phyloP scores from a whole-genome alignment of 371 early-diverging fungal genomes.

The Capniomyces stellatus region DNA sequence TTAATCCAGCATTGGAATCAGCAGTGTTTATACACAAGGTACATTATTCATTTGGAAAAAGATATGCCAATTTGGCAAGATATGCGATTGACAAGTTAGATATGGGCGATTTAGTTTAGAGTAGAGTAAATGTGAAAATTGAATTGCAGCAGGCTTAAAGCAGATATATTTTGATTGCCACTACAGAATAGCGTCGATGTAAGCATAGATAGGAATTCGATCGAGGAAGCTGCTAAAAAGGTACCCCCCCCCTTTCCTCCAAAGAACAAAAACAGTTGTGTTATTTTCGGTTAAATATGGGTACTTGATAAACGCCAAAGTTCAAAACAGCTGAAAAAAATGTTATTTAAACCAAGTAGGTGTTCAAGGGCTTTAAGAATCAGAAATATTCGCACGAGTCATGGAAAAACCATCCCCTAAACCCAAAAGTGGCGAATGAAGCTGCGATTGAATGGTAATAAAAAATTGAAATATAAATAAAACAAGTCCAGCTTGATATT shows the following conservation, averaged over 20 bases:
- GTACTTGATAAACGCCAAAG: background rate
- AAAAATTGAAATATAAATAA: background rate
- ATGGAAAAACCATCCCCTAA: slow-evolving; percentile 55
- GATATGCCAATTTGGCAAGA: background rate
- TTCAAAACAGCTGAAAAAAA: background rate
- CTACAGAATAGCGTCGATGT: background rate
- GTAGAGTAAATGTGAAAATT: background rate
- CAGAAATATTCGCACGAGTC: slow-evolving; percentile 42
- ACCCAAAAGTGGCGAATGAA: slow-evolving; percentile 38
- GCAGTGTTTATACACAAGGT: background rate
- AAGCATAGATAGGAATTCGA: too few species aligned
- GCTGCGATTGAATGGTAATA: slow-evolving; percentile 43
- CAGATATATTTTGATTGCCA: background rate
- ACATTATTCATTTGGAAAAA: background rate
- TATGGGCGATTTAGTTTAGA: too few species aligned
- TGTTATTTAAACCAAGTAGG: slow-evolving; percentile 15
- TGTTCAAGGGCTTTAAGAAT: slow-evolving; percentile 39
- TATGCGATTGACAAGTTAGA: too few species aligned
- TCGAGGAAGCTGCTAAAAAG: too few species aligned
- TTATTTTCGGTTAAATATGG: background rate
- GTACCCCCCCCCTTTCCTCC: background rate
- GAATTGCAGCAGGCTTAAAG: background rate
- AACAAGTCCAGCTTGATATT: background rate
- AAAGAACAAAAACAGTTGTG: background rate
- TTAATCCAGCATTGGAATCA: background rate